Evolutionary conservation across 2,329 filamentous ascomycete genomes (phyloP), one percentile per base, ranked within the genome.

Genomic region (Colletotrichum gloeosporioides): DNA sequence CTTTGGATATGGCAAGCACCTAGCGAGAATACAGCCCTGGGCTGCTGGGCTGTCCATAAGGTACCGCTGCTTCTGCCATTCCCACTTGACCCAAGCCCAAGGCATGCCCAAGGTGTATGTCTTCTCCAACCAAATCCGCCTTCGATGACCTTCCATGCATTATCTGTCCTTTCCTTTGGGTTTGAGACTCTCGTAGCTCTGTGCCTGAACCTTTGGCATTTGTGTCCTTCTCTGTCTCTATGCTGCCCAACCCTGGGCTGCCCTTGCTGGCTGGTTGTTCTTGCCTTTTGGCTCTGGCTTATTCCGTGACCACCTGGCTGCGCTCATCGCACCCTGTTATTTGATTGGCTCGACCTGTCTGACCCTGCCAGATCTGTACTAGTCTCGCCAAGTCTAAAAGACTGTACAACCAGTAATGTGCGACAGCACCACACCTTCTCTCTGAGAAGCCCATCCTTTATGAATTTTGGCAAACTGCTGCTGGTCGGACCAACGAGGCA

Each of bases 361-460:
- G 6, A 36, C 25, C 31, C 27, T 66, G 34, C 36, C 29, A 16
- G 34, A 61, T 39, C 3, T 0, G 34, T 29, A 55, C 62, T 72
- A 75, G 73, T 22, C 39, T 7, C 10, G 36, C 62, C 53, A 75
- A 75, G 73, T 36, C 69, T 61, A 63, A 71, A 72, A 55, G 61
- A 34, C 61, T 53, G 53, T 64, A 57, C 36, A 66, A 75, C 73
- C 73, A 75, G 53, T 75, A 53, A 36, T 72, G 53, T 55, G 69
- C 69, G 49, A 36, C 68, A 67, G 62, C 73, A 75, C 39, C 62
- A 75, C 73, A 75, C 73, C 73, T 69, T 64, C 69, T 71, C n/a
- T 53, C n/a, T 61, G 67, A 13, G 57, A 64, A 39, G 72, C 68
- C 68, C 68, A 75, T 34, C 62, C 68, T 75, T 66, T 61, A 49